Evolutionary conservation across 2,329 filamentous ascomycete species (phyloP), one percentile per base, ranked within the genome.

Genomic region (Exophiala phaeomuriformis): DNA sequence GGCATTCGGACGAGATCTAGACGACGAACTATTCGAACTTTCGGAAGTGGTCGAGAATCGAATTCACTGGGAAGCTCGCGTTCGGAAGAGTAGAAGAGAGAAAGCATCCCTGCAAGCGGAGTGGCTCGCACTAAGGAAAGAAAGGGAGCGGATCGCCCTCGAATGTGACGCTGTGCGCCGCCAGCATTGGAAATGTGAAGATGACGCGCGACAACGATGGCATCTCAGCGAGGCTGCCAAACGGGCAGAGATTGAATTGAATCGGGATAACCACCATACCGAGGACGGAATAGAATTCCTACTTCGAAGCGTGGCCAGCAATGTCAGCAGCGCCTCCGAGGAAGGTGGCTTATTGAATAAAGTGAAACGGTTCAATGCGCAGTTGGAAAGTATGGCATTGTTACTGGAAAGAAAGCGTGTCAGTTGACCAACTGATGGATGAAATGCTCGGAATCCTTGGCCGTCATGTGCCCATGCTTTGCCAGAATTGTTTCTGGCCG

Each of bases 11-110:
- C 65, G 70, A 5, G 73, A 75, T 47, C 65, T 80, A 12, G 72
- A 74, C 12, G 72, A 74, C 30, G 71, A 74, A 27, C 64, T 80
- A 2, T 71, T 79, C 43, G 72, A 76, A 41, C 65, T 80, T 30
- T 77, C 76, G 54, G 75, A 77, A 58, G 71, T 76, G 27, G 70
- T 78, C 2, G 75, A 79, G 54, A 73, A 75, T 49, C 72, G 77
- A 43, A 74, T 71, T 52, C 66, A 70, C 2, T 69, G 77, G 28
- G 70, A 71, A 29, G 67, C 71, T 47, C 72, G 75, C 52, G 61
- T 76, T 43, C 74, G 71, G 52, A 68, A 64, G 58, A 71, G 69
- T 57, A 74, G 70, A 64, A 72, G 67, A 57, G 72, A 70, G 62
- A 74, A 72, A 65, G 67, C 66, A 57, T 67, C 71, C 33, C 57